These are phyloP conservation scores for Fusarium sp. DNA, from an alignment of 2,329 filamentous ascomycete genomes.

Conservation along the genomic window DNA sequence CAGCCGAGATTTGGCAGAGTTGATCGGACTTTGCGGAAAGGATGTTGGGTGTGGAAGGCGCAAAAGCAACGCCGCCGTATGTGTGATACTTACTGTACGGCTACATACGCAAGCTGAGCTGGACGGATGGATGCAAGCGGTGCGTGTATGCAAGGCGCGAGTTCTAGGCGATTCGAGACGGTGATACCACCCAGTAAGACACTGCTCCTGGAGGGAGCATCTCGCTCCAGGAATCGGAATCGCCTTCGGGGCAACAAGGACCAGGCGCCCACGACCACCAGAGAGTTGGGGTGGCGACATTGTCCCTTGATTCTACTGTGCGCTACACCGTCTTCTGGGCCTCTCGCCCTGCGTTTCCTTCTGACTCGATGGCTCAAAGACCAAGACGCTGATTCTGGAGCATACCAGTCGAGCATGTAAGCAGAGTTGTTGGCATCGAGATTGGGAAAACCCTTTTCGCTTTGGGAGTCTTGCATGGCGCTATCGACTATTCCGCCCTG, in stretches of 20 bases:
- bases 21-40: conserved; percentile 4
- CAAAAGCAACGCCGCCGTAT: conserved; percentile 1
- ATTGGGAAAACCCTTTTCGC: conserved; percentile 24
- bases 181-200: conserved; percentile 21
- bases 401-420: conserved; percentile 7
- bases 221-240: neutral
- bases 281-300: conserved; percentile 10
- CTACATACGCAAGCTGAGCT: neutral
- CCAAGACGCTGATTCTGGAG: conserved; percentile 15
- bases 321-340: conserved; percentile 9
- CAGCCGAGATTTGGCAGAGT: conserved; percentile 13
- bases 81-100: conserved; percentile 11
- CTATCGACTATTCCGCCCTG: conserved; percentile 34
- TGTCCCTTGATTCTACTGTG: conserved; percentile 19
- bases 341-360: conserved; percentile 25
- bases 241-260: conserved; percentile 4
- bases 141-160: conserved; percentile 34
- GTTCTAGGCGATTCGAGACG: conserved; percentile 27
- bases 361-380: conserved; percentile 11
- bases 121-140: conserved; percentile 13
- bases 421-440: conserved; percentile 24
- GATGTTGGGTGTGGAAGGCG: conserved; percentile 22
- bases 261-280: conserved; percentile 10
- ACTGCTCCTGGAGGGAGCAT: conserved; percentile 12
- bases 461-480: conserved; percentile 35